These are phyloP conservation scores for Gracilaria gracilis DNA, from an alignment of 23 red algal genomes.

Conservation along the genomic window DNA sequence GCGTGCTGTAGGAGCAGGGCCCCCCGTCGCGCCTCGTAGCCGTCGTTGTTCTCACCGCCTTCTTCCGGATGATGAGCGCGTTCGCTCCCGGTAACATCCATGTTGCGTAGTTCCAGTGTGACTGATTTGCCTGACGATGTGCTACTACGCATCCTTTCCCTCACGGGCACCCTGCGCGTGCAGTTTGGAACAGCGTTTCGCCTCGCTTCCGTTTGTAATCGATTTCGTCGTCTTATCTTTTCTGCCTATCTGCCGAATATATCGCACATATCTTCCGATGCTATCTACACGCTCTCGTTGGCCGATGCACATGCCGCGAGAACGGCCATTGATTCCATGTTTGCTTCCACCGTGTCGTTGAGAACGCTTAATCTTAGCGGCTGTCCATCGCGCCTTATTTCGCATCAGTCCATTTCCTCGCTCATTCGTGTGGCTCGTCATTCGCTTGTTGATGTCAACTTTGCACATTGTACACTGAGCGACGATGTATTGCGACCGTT, in stretches of 20 bases:
- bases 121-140: slow-evolving; percentile 51
- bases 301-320: slow-evolving; percentile 29
- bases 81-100: background rate
- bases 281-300: slow-evolving; percentile 27
- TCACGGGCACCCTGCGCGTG: slow-evolving; percentile 6
- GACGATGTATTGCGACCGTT: slow-evolving; percentile 52
- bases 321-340: slow-evolving; percentile 42
- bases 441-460: slow-evolving; percentile 42
- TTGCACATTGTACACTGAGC: slow-evolving; percentile 39
- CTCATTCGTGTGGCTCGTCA: background rate
- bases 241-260: slow-evolving; percentile 9
- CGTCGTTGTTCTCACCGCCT: background rate
- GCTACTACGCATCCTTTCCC: slow-evolving; percentile 38
- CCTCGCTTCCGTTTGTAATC: slow-evolving; percentile 36
- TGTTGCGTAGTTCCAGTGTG: background rate
- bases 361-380: slow-evolving; percentile 32
- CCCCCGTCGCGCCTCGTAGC: too few relatives aligned
- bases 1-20: too few relatives aligned
- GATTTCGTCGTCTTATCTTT: slow-evolving; percentile 27
- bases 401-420: slow-evolving; percentile 2
- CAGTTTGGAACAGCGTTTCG: slow-evolving; percentile 51
- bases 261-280: slow-evolving; percentile 6
- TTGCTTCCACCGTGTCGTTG: slow-evolving; percentile 35
- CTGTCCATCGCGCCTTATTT: slow-evolving; percentile 25
- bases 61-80: background rate